A percentile compares a stretch with the other conserved stretches of the same genome.
These are phyloP conservation scores for Stephania japonica DNA, from an alignment of 164 flowering plant species.

Conservation along the genomic window DNA sequence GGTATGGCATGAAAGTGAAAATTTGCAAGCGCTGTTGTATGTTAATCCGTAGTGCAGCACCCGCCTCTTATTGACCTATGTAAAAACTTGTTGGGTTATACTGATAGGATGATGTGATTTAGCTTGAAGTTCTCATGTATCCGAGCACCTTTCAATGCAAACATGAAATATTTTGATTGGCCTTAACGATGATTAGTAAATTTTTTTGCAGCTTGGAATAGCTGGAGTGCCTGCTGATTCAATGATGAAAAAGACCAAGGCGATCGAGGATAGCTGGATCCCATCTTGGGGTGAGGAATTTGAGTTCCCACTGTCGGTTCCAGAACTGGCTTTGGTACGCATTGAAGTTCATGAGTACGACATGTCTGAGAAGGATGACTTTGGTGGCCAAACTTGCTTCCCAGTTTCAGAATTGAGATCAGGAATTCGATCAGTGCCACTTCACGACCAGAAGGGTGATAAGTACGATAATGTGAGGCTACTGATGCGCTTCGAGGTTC, in stretches of 20 bases:
- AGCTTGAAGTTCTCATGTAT: background rate
- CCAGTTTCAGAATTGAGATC: constrained; percentile 42
- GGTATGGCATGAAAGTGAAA: background rate
- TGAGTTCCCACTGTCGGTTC: constrained; percentile 41
- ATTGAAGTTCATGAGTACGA: constrained; percentile 51
- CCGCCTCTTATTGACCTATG: no score
- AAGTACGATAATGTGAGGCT: constrained; percentile 37
- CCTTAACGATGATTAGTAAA: background rate
- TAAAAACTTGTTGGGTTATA: no score
- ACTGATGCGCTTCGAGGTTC: constrained; percentile 35
- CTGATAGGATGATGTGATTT: no score
- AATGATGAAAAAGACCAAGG: constrained; percentile 34
- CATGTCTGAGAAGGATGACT: constrained; percentile 45
- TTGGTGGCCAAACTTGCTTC: constrained; percentile 48
- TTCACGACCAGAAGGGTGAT: constrained; percentile 31
- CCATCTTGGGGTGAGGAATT: constrained; percentile 48
- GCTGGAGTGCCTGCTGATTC: constrained; percentile 49
- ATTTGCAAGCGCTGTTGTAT: background rate
- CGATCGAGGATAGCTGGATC: constrained; percentile 37
- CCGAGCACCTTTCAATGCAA: background rate
- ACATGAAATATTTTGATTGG: background rate
- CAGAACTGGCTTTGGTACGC: constrained; percentile 47
- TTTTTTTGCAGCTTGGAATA: constrained; percentile 36
- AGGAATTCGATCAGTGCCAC: constrained; percentile 50
- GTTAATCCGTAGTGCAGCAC: no score